Evolutionary conservation across 768 basidiomycete genomes (phyloP), one percentile per base, ranked within the genome.

Genomic region (Boletus vermiculosoides): DNA sequence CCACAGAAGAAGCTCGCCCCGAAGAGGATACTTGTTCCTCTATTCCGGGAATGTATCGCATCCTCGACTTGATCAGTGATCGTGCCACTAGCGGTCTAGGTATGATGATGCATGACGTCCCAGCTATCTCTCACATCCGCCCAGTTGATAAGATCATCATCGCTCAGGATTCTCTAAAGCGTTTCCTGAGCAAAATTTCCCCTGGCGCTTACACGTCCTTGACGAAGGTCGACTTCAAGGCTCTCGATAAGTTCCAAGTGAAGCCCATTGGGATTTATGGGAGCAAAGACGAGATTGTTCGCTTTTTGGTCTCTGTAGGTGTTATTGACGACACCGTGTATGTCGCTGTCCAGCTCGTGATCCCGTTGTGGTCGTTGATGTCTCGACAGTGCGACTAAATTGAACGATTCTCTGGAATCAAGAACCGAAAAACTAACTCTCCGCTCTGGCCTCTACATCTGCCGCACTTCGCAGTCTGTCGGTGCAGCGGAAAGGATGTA

Each of bases 91-190:
- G 80, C 5, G 83, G 83, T 8, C 69, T 84, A 45, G 83, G 84
- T 83, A 66, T 52, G 72, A 36, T 52, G 12, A 36, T 18, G 8
- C 12, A 31, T 20, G 25, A 22, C 11, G 4, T 49, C 13, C 34
- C 34, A 8, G 23, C 28, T 46, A 12, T 23, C 15, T 34, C 61
- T 60, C 22, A 62, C 44, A 20, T 28, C 30, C 20, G 4, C 52
- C 18, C 57, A 84, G 84, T 85, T 20, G 84, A 84, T 63, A 87
- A 87, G 66, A 77, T 86, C 46, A 80, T 86, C 63, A 86, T 86
- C 34, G 72, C 74, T 5, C 82, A 84, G 62, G 76, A 78, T 11
- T 79, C 80, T 4, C 71, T 86, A 44, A 74, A 71, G 54, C 55
- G 65, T 1, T 77, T 85, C 49, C 74, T 83, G 59, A 81, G 85